Conservation (phyloP, 495 filamentous ascomycete species). For the Penicillium antarcticum region DNA sequence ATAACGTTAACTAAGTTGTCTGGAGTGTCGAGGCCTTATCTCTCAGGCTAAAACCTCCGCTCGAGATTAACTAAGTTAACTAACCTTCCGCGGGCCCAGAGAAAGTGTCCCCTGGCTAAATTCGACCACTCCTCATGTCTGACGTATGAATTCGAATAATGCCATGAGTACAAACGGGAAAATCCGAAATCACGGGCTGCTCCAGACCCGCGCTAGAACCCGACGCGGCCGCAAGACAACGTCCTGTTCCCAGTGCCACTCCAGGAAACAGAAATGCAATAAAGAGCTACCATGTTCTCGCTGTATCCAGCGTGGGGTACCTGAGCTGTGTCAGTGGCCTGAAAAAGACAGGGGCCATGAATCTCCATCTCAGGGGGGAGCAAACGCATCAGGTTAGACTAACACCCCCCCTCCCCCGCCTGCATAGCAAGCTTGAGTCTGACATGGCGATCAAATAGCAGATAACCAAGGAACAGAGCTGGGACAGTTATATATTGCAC, state of each 20-base stretch:
- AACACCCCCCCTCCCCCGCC: neutral
- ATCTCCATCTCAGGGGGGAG: neutral
- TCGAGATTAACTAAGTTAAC: too few relatives aligned
- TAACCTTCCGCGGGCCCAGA: too few relatives aligned
- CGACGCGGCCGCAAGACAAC: slow-evolving; percentile 12
- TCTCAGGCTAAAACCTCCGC: neutral
- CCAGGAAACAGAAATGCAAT: slow-evolving; percentile 14
- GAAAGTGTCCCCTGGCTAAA: neutral
- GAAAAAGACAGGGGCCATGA: neutral
- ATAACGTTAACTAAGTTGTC: too few relatives aligned
- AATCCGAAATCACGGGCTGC: neutral
- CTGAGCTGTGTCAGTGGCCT: slow-evolving; percentile 9
- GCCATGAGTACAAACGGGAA: neutral
- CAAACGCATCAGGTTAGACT: slow-evolving; percentile 4
- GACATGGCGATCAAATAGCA: neutral
- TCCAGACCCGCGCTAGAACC: neutral
- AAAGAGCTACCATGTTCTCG: slow-evolving; percentile 8
- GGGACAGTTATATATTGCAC: slow-evolving; percentile 13
- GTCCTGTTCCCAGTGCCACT: slow-evolving; percentile 13
- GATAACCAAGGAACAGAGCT: slow-evolving; percentile 8
- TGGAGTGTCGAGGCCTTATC: neutral
- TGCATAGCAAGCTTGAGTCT: neutral
- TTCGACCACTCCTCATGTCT: neutral
- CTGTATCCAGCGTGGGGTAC: slow-evolving; percentile 11
- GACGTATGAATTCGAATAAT: neutral